These are phyloP conservation scores for Nitzschia sp. DNA, from an alignment of 108 stramenopile genomes.

Conservation along the genomic window DNA sequence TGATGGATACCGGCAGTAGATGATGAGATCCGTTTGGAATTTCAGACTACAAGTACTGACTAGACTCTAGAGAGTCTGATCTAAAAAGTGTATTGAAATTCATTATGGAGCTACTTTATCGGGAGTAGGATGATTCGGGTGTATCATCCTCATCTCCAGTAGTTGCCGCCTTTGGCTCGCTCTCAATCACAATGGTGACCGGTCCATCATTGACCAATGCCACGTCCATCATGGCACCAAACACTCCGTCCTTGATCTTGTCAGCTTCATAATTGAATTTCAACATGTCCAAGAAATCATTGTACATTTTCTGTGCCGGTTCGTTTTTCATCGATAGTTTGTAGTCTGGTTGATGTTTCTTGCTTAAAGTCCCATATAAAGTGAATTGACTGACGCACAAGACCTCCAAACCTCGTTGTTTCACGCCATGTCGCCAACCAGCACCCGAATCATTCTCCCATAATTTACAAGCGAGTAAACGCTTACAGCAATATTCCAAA, in stretches of 20 bases:
- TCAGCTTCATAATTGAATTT: slow-evolving; percentile 54
- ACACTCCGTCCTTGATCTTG: slow-evolving; percentile 74
- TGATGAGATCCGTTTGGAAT: background rate
- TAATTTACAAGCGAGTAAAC: slow-evolving; percentile 66
- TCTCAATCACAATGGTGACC: slow-evolving; percentile 87
- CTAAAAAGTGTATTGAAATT: too few species aligned
- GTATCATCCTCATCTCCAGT: background rate
- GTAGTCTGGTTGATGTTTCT: slow-evolving; percentile 89
- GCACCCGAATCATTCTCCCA: slow-evolving; percentile 79
- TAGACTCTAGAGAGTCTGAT: too few species aligned
- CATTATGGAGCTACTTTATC: too few species aligned
- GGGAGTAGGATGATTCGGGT: too few species aligned
- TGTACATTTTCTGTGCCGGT: slow-evolving; percentile 66
- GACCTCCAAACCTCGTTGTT: slow-evolving; percentile 63
- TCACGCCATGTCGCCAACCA: slow-evolving; percentile 77
- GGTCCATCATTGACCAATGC: slow-evolving; percentile 88
- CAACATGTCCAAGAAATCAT: slow-evolving; percentile 63
- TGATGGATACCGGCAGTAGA: background rate
- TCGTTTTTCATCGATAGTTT: slow-evolving; percentile 78
- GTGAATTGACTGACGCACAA: slow-evolving; percentile 85
- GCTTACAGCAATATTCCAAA: slow-evolving; percentile 73
- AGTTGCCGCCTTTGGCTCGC: slow-evolving; percentile 28
- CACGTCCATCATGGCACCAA: slow-evolving; percentile 90
- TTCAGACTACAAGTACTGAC: too few species aligned
- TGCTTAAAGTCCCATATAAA: slow-evolving; percentile 77